phyloP scores from a whole-genome alignment of 345 rosid genomes.

The Gossypium mustelinum region DNA sequence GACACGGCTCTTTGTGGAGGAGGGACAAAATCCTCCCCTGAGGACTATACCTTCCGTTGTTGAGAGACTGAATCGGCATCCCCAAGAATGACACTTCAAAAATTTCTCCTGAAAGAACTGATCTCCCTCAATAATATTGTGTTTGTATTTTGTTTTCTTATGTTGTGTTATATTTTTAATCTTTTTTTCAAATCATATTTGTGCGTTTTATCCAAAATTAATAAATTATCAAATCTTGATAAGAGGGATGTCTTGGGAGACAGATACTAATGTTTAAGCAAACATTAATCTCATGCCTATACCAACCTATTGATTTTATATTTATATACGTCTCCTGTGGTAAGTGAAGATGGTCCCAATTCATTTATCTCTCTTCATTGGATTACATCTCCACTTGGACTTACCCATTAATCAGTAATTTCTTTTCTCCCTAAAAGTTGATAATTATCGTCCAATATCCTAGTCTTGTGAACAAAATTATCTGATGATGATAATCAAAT shows the following conservation, averaged over 20 bases:
- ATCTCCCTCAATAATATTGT: no score
- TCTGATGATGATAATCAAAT: no score
- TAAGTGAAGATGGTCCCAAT: slow-evolving; percentile 8
- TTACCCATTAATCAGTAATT: background rate
- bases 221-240: background rate
- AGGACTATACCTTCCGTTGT: no score
- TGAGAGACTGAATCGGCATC: no score
- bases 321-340: background rate
- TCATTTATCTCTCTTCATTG: background rate
- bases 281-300: background rate
- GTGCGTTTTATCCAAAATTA: background rate
- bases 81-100: no score
- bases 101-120: no score
- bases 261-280: background rate
- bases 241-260: background rate
- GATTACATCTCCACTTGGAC: background rate
- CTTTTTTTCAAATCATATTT: no score
- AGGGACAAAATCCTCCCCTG: no score
- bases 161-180: no score
- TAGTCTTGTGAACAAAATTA: no score
- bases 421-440: background rate
- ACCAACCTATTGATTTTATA: background rate
- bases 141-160: no score
- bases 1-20: no score
- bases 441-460: background rate